These are phyloP conservation scores for Aspergillus amoenus DNA, from an alignment of 2,329 filamentous ascomycete species.

Conservation along the genomic window DNA sequence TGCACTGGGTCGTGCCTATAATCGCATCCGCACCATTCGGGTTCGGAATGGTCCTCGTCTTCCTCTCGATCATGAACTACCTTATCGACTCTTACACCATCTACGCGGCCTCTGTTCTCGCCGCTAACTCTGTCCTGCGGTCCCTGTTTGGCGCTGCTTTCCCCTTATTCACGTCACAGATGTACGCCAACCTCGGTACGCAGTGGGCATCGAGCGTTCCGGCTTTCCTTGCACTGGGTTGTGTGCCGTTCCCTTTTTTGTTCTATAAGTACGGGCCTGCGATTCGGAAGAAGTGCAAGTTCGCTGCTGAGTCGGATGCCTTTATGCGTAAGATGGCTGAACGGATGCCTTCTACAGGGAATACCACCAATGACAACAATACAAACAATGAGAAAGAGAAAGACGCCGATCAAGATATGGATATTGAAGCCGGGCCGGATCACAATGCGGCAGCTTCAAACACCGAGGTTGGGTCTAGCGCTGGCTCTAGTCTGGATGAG, in stretches of 20 bases:
- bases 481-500: background rate
- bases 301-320: background rate
- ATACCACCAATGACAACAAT: background rate
- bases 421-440: background rate
- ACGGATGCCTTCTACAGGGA: background rate
- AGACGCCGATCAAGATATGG: background rate
- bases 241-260: background rate
- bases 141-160: background rate
- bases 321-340: background rate
- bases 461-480: too few relatives aligned
- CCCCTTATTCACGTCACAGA: background rate
- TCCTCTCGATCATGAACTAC: background rate
- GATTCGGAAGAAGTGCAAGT: background rate
- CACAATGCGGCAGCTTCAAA: background rate
- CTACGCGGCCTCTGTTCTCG: conserved; percentile 1
- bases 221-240: background rate
- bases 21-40: background rate
- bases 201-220: background rate
- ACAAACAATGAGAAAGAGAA: background rate
- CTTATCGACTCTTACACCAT: conserved; percentile 4
- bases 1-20: background rate
- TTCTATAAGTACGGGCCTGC: background rate
- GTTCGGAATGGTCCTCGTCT: conserved; percentile 1
- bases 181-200: background rate
- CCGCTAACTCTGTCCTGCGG: background rate